Percentiles rank a stretch among this genome's conserved stretches.
phyloP scores from a whole-genome alignment of 2,329 filamentous ascomycete genomes.

The Didymella sp. region DNA sequence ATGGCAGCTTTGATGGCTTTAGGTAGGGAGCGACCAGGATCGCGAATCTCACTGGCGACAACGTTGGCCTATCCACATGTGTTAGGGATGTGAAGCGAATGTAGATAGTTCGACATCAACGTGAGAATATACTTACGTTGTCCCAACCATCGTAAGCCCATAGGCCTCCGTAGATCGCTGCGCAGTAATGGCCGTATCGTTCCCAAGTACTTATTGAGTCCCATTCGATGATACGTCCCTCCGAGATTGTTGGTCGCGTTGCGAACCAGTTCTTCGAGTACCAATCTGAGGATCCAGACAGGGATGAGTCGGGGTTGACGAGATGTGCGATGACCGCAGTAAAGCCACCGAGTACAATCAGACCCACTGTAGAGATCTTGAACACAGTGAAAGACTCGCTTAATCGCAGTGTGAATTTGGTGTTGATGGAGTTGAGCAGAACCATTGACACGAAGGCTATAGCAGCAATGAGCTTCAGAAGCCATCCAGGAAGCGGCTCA shows the following conservation, averaged over 20 bases:
- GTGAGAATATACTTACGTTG: constrained; percentile 57
- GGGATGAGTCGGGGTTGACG: constrained; percentile 35
- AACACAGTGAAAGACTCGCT: constrained; percentile 54
- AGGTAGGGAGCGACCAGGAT: constrained; percentile 56
- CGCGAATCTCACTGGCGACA: constrained; percentile 47
- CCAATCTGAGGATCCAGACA: constrained; percentile 46
- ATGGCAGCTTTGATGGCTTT: constrained; percentile 68
- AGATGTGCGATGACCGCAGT: constrained; percentile 42
- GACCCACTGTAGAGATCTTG: constrained; percentile 43
- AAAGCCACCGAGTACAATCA: constrained; percentile 43
- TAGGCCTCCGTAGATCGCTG: constrained; percentile 67
- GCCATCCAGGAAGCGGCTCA: constrained; percentile 17
- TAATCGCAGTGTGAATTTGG: constrained; percentile 49
- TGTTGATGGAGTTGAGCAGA: constrained; percentile 55
- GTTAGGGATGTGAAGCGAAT: not conserved
- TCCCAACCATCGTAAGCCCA: constrained; percentile 74
- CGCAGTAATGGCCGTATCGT: constrained; percentile 65
- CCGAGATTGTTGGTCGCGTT: constrained; percentile 58
- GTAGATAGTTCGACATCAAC: not conserved
- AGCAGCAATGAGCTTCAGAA: constrained; percentile 49
- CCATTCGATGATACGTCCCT: constrained; percentile 49
- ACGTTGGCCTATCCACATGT: constrained; percentile 43
- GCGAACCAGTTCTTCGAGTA: constrained; percentile 63
- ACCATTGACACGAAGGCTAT: constrained; percentile 51
- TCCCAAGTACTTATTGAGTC: constrained; percentile 61